Percentiles rank a stretch among this genome's conserved stretches.
Conservation (phyloP, 768 basidiomycete genomes). For the Coprinopsis sp. region DNA sequence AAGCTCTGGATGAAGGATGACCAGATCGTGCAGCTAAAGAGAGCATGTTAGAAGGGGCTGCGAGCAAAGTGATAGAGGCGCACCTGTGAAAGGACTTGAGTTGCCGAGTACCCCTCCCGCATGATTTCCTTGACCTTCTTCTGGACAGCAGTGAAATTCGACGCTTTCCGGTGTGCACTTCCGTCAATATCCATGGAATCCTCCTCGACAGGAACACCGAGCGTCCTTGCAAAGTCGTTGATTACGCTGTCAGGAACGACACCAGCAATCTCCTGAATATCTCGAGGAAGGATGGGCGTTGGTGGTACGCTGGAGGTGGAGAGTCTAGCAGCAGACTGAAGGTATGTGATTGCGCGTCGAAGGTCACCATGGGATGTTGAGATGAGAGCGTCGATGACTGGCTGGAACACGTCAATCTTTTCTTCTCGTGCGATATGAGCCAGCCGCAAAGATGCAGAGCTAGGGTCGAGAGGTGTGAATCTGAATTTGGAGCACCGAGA, state of each 20-base stretch:
- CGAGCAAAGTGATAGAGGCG: slow-evolving; percentile 17
- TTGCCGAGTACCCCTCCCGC: slow-evolving; percentile 88
- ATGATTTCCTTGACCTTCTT: slow-evolving; percentile 71
- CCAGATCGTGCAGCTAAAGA: slow-evolving; percentile 82
- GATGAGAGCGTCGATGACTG: slow-evolving; percentile 72
- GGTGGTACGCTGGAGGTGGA: slow-evolving; percentile 71
- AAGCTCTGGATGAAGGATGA: slow-evolving; percentile 79
- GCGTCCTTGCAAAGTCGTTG: slow-evolving; percentile 55
- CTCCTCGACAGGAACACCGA: slow-evolving; percentile 66
- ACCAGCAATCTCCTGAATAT: slow-evolving; percentile 96
- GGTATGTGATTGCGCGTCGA: slow-evolving; percentile 93
- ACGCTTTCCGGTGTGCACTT: slow-evolving; percentile 21
- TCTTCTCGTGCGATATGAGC: slow-evolving; percentile 78
- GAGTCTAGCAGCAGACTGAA: slow-evolving; percentile 91
- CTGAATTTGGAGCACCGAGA: slow-evolving; percentile 99
- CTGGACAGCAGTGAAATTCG: slow-evolving; percentile 59
- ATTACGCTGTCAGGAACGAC: slow-evolving; percentile 81
- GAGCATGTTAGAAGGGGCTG: not conserved
- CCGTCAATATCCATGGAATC: slow-evolving; percentile 50
- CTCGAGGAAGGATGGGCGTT: slow-evolving; percentile 63
- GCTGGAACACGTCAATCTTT: slow-evolving; percentile 48
- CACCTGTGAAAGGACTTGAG: slow-evolving; percentile 87
- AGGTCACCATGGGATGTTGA: slow-evolving; percentile 86
- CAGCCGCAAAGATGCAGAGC: slow-evolving; percentile 71
- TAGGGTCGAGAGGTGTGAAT: slow-evolving; percentile 85